Base-by-base conservation (phyloP, 2,329 filamentous ascomycete species). In the Cephalotrichum gorgonifer region DNA sequence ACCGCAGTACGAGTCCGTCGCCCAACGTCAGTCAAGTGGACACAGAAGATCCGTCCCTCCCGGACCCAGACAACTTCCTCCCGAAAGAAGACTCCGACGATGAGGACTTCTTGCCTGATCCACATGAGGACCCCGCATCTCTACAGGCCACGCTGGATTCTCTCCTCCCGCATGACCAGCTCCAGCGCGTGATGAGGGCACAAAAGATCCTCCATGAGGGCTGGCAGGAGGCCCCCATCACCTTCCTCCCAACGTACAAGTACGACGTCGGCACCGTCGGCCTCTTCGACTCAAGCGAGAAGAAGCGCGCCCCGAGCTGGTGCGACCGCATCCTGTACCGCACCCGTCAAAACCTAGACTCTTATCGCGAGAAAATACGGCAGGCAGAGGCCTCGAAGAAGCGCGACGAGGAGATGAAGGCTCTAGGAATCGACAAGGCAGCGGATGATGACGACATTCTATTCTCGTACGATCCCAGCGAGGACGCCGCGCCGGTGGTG, bases 261-360 rank as follows among this genome's bases (percentile, higher is more conserved):
- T 98, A 98, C 57, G 94, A 98, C 59, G 75, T 95, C 26, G 93
- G 93, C n/a, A 95, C 86, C 27, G 80, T 95, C 28, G 87, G 87
- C 2, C 77, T 89, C 27, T 98, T 96, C 62, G 94, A 98, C 66
- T 88, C 90, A 1, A 95, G 90, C 55, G 93, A 97, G 62, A 98
- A 98, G 69, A 84, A 84, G 54, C 79, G 94, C 48, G 85, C 87
- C 2, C 93, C 93, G 3, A 95, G 89, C 61, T 98, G 93, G 91
- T 98, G 93, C 62, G 93, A 98, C 66, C 85, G 93, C 15, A 90
- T 98, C 43, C 66, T 98, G 1, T 98, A 83, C 62, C 78, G 91
- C 7, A 93, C 88, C 2, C 79, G 84, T 38, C 77, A 73, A 43
- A 83, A 93, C 58, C 83, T 78, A 54, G 66, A 83, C 25, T 73